These are phyloP conservation scores for Rhodotorula mucilaginosa DNA, from an alignment of 1,284 basidiomycete genomes.

Conservation along the genomic window DNA sequence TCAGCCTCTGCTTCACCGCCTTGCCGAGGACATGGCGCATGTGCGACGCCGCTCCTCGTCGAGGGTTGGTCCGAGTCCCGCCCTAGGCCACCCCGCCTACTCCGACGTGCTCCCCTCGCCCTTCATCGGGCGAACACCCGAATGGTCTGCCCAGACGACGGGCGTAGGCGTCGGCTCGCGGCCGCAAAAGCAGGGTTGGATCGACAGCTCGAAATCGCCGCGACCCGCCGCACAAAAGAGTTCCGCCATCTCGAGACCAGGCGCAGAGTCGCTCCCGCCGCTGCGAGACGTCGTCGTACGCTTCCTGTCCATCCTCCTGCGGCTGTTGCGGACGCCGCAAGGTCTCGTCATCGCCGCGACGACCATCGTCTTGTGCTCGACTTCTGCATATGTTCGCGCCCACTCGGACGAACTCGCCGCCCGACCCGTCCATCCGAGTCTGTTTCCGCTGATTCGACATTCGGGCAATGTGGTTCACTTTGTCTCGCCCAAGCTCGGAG, in stretches of 20 bases:
- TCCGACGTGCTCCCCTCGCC: slow-evolving; percentile 8
- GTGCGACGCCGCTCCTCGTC: slow-evolving; percentile 7
- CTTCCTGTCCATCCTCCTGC: slow-evolving; percentile 11
- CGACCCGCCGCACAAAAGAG: neutral
- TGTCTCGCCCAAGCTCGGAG: slow-evolving; percentile 32
- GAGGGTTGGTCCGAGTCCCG: neutral
- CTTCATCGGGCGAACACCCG: neutral
- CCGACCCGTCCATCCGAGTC: slow-evolving; percentile 27
- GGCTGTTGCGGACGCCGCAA: slow-evolving; percentile 15
- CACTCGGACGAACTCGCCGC: slow-evolving; percentile 22
- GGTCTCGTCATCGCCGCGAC: slow-evolving; percentile 5
- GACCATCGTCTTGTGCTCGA: slow-evolving; percentile 16
- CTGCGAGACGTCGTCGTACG: slow-evolving; percentile 3
- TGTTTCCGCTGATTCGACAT: slow-evolving; percentile 37
- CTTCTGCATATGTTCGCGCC: slow-evolving; percentile 10
- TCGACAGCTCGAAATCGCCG: neutral
- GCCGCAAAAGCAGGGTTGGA: neutral
- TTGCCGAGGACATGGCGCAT: neutral
- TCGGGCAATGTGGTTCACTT: slow-evolving; percentile 28
- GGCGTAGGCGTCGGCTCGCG: neutral
- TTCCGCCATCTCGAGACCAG: neutral
- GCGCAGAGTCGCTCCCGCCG: neutral
- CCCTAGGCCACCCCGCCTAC: neutral
- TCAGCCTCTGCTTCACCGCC: neutral
- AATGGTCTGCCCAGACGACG: neutral